Conservation (phyloP, 306 rosid species). For the Myrica gale region DNA sequence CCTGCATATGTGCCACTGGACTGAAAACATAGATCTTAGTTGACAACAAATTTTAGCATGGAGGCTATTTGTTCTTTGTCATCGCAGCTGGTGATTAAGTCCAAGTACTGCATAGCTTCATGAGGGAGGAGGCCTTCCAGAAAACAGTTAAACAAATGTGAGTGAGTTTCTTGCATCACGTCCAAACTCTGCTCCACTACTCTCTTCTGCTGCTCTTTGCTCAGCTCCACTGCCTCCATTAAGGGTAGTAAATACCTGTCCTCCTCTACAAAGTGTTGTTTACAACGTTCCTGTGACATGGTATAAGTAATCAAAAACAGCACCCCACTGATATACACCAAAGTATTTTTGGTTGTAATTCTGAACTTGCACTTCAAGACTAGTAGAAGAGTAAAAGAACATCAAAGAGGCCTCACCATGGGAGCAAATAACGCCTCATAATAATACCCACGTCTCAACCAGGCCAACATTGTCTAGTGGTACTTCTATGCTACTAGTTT, state of each 20-base stretch:
- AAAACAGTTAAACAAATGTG: slow-evolving; percentile 58
- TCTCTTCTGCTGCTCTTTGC: slow-evolving; percentile 50
- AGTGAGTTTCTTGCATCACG: slow-evolving; percentile 76
- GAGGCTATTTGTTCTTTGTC: slow-evolving; percentile 44
- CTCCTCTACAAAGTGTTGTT: slow-evolving; percentile 74
- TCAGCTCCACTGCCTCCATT: slow-evolving; percentile 78
- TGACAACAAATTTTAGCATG: slow-evolving; percentile 35
- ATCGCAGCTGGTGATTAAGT: slow-evolving; percentile 52
- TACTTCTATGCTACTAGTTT: not conserved
- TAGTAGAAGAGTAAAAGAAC: not conserved
- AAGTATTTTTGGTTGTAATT: not conserved
- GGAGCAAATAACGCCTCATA: not conserved
- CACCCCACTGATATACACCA: not conserved
- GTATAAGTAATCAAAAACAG: not conserved
- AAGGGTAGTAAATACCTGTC: slow-evolving; percentile 65
- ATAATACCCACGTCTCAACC: not conserved
- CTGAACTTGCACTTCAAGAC: slow-evolving; percentile 1
- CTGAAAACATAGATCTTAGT: slow-evolving; percentile 20
- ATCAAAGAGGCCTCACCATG: not conserved
- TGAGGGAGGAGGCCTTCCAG: slow-evolving; percentile 69
- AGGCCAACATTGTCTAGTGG: not conserved
- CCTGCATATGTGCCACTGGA: slow-evolving; percentile 18
- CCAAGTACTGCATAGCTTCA: slow-evolving; percentile 84
- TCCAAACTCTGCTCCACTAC: slow-evolving; percentile 62
- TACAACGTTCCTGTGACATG: slow-evolving; percentile 50